Evolutionary conservation across 768 basidiomycete genomes (phyloP).

Genomic region (Wakefieldia striispora): DNA sequence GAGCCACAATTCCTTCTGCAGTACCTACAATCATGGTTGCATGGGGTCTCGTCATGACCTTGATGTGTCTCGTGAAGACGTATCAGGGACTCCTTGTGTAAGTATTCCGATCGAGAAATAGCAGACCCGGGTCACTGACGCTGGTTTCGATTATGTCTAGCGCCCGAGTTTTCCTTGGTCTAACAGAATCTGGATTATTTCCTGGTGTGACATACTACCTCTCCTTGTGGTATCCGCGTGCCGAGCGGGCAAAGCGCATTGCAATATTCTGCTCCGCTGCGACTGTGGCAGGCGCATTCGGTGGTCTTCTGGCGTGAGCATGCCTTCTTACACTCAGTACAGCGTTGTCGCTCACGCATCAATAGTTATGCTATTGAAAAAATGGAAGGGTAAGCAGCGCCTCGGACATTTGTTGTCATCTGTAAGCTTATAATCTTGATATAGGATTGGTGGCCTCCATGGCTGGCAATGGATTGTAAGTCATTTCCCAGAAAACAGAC

Average conservation of each 20-base stretch:
- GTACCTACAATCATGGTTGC: conserved; percentile 31
- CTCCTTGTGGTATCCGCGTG: conserved; percentile 53
- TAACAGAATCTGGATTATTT: conserved; percentile 41
- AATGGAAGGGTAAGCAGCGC: conserved; percentile 28
- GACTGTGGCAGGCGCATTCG: conserved; percentile 47
- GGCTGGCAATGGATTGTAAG: conserved; percentile 32
- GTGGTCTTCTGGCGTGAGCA: conserved; percentile 43
- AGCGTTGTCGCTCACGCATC: background rate
- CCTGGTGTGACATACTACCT: conserved; percentile 39
- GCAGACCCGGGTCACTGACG: background rate
- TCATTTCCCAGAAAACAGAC: background rate
- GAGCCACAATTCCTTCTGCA: conserved; percentile 18
- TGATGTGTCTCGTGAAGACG: conserved; percentile 30
- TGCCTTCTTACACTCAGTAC: background rate
- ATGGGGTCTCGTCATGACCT: conserved; percentile 31
- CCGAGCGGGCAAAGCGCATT: conserved; percentile 51
- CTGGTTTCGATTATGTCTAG: conserved; percentile 7
- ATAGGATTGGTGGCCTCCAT: conserved; percentile 16
- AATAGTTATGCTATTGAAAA: conserved; percentile 30
- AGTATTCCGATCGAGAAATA: background rate
- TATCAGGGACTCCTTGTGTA: conserved; percentile 24
- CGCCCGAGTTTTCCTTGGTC: conserved; percentile 37
- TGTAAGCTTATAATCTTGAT: background rate
- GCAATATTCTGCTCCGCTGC: conserved; percentile 61
- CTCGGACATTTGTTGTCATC: conserved; percentile 7